These are phyloP conservation scores for Conoideocrella luteorostrata DNA, from an alignment of 2,329 filamentous ascomycete species.

Conservation along the genomic window DNA sequence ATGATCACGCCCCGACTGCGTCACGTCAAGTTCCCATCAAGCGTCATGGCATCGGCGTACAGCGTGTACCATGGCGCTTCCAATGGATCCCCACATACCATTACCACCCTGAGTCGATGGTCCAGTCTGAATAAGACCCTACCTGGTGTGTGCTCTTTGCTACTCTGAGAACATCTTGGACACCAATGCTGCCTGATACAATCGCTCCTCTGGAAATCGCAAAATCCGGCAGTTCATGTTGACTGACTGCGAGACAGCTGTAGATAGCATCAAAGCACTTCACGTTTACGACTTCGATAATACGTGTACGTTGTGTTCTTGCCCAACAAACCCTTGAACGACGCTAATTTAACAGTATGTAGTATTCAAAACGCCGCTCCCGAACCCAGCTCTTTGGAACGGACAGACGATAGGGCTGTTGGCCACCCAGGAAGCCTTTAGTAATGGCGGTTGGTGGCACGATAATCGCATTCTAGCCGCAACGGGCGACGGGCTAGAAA, in stretches of 20 bases:
- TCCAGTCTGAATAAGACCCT: slow-evolving; percentile 69
- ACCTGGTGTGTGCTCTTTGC: slow-evolving; percentile 45
- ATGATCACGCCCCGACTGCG: slow-evolving; percentile 20
- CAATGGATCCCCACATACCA: slow-evolving; percentile 39
- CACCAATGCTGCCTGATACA: too few relatives aligned
- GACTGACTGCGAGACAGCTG: slow-evolving; percentile 31
- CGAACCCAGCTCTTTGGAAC: slow-evolving; percentile 85
- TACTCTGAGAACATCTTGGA: too few relatives aligned
- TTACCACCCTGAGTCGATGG: slow-evolving; percentile 77
- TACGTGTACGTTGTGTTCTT: slow-evolving; percentile 54
- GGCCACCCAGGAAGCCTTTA: slow-evolving; percentile 67
- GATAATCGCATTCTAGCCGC: slow-evolving; percentile 78
- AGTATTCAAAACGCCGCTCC: slow-evolving; percentile 89
- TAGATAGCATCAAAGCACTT: slow-evolving; percentile 66
- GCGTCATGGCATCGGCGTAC: slow-evolving; percentile 35
- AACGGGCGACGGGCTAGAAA: slow-evolving; percentile 74
- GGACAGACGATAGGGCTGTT: slow-evolving; percentile 69
- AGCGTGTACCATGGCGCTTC: slow-evolving; percentile 30
- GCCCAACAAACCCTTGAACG: neutral
- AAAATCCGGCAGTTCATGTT: too few relatives aligned
- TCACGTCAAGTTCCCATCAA: slow-evolving; percentile 16
- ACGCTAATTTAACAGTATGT: slow-evolving; percentile 3
- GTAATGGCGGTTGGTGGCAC: slow-evolving; percentile 95
- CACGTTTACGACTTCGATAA: slow-evolving; percentile 99
- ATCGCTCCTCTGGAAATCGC: too few relatives aligned